Conservation (phyloP, 192 early-diverging fungal species). For the Coemansia sp. region DNA sequence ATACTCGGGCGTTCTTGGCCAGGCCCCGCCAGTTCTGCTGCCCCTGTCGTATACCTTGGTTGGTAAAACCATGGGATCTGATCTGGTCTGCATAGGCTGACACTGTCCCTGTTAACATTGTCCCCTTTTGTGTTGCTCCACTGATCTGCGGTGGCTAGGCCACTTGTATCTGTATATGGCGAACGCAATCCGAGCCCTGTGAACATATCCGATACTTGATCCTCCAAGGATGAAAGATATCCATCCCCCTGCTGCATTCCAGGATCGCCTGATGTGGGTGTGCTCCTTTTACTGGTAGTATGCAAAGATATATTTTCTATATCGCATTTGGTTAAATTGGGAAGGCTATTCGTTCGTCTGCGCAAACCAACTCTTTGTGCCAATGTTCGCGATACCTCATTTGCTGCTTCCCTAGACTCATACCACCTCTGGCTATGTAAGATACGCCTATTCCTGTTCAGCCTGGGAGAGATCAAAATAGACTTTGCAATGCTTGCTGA, state of each 20-base stretch:
- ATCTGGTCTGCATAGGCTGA: not conserved
- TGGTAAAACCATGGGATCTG: conserved; percentile 23
- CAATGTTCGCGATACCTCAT: not conserved
- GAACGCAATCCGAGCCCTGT: conserved; percentile 30
- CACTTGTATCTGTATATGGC: conserved; percentile 14
- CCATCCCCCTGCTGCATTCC: not conserved
- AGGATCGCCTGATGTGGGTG: not conserved
- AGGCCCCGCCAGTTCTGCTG: not conserved
- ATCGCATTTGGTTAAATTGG: not conserved
- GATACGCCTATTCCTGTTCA: not conserved
- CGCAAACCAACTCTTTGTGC: not conserved
- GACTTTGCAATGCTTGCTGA: not conserved
- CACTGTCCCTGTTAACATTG: too few species aligned
- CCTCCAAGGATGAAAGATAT: conserved; percentile 23
- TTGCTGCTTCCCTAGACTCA: not conserved
- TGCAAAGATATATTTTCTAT: not conserved
- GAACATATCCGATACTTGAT: conserved; percentile 41
- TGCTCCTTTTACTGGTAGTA: not conserved
- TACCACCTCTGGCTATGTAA: not conserved
- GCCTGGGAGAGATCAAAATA: not conserved
- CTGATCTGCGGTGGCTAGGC: not conserved
- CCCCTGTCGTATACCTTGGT: conserved; percentile 3
- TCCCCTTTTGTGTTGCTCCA: not conserved
- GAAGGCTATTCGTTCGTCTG: conserved; percentile 26
- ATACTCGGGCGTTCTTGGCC: conserved; percentile 13